phyloP scores from a whole-genome alignment of 108 stramenopile species.

The Nitzschia putrida region DNA sequence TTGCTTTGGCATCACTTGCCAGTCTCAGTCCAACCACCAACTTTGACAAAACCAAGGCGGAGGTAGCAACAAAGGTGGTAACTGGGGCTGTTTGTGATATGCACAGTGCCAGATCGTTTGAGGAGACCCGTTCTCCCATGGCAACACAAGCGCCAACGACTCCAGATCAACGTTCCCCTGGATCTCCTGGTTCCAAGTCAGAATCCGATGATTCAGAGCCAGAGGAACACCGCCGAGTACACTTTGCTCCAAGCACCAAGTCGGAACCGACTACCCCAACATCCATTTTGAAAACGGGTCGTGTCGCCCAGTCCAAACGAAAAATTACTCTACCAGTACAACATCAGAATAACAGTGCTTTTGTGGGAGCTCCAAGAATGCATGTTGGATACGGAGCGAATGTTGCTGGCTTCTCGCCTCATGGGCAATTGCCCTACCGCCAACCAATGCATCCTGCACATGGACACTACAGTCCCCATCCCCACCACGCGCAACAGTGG shows the following conservation, averaged over 20 bases:
- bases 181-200: constrained; percentile 4
- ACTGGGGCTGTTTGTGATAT: background rate
- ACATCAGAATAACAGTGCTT: background rate
- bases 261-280: background rate
- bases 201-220: constrained; percentile 9
- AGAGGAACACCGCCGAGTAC: constrained; percentile 19
- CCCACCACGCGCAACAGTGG: constrained; percentile 8
- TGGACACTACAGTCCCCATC: constrained; percentile 2
- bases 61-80: background rate
- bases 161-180: constrained; percentile 27
- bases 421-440: background rate
- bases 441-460: constrained; percentile 19
- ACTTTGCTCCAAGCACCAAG: constrained; percentile 39
- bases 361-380: background rate
- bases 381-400: background rate
- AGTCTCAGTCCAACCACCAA: constrained; percentile 2
- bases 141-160: constrained; percentile 15
- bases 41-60: constrained; percentile 2
- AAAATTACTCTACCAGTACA: background rate
- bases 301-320: background rate
- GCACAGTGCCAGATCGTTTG: constrained; percentile 19
- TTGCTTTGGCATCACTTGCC: constrained; percentile 44
- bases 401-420: constrained; percentile 7
- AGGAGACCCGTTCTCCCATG: constrained; percentile 34
- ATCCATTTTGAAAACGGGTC: background rate